These are phyloP conservation scores for Gamarada debralockiae DNA, from an alignment of 495 filamentous ascomycete species.

Conservation along the genomic window DNA sequence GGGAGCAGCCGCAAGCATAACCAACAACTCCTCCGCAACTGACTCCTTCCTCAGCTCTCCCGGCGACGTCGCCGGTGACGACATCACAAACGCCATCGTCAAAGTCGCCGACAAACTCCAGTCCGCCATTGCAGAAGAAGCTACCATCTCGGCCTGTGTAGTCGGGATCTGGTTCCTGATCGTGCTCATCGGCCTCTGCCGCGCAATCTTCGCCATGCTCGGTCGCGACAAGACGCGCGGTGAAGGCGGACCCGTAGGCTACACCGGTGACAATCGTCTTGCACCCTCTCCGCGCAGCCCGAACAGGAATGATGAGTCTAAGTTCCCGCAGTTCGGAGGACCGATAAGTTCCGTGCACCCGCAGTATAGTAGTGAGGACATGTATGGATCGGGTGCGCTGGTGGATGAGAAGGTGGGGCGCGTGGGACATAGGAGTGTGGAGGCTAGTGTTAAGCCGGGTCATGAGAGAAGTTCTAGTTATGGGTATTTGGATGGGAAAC, in stretches of 20 bases:
- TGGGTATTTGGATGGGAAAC: conserved; percentile 21
- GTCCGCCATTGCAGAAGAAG: conserved; percentile 61
- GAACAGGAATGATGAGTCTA: conserved; percentile 4
- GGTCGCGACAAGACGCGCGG: conserved; percentile 47
- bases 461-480: conserved; percentile 21
- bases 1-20: conserved; percentile 64
- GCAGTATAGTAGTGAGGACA: neutral
- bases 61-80: conserved; percentile 52
- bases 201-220: conserved; percentile 52
- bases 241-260: conserved; percentile 38
- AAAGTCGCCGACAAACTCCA: conserved; percentile 60
- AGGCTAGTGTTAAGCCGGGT: conserved; percentile 13
- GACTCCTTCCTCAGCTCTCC: conserved; percentile 75
- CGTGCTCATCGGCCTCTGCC: conserved; percentile 65
- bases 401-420: conserved; percentile 12
- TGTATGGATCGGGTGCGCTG: neutral
- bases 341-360: conserved; percentile 11
- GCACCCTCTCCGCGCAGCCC: neutral
- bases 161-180: conserved; percentile 73
- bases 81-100: conserved; percentile 71
- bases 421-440: conserved; percentile 14
- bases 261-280: conserved; percentile 15
- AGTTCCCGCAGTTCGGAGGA: conserved; percentile 21
- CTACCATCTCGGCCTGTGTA: conserved; percentile 67
- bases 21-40: conserved; percentile 44